Percentiles rank a stretch among this genome's conserved stretches.
Conservation (phyloP, 768 basidiomycete species). For the Mycena indigotica region DNA sequence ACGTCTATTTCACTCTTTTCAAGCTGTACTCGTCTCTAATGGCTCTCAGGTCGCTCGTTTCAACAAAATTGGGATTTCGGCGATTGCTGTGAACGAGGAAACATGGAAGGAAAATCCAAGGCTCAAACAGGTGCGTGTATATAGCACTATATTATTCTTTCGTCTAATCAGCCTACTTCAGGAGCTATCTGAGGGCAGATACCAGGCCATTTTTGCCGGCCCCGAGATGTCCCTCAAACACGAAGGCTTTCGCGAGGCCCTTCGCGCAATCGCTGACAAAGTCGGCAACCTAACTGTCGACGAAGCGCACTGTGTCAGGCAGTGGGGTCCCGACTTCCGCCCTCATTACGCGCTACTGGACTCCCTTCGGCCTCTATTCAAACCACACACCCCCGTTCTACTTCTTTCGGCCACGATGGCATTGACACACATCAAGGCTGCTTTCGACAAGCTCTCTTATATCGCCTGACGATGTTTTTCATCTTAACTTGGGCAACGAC, state of each 20-base stretch:
- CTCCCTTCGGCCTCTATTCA: slow-evolving; percentile 32
- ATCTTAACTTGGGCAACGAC: slow-evolving; percentile 39
- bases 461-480: slow-evolving; percentile 24
- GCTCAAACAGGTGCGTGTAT: slow-evolving; percentile 32
- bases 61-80: slow-evolving; percentile 28
- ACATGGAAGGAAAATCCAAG: slow-evolving; percentile 30
- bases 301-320: slow-evolving; percentile 41
- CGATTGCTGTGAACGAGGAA: slow-evolving; percentile 39
- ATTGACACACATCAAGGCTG: slow-evolving; percentile 28
- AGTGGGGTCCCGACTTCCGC: slow-evolving; percentile 41
- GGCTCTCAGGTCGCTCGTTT: slow-evolving; percentile 29
- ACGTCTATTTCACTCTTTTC: no score
- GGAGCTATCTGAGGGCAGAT: slow-evolving; percentile 25
- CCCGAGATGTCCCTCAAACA: slow-evolving; percentile 44
- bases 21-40: not conserved
- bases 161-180: slow-evolving; percentile 19
- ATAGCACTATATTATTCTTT: not conserved
- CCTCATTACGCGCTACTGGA: slow-evolving; percentile 30
- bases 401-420: slow-evolving; percentile 38
- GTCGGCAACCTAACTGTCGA: slow-evolving; percentile 36
- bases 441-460: slow-evolving; percentile 27
- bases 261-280: slow-evolving; percentile 14
- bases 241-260: slow-evolving; percentile 27
- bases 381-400: slow-evolving; percentile 31
- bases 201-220: slow-evolving; percentile 35